Base-by-base conservation (phyloP, 805 yeast genomes). In the Zygosaccharomyces rouxii region DNA sequence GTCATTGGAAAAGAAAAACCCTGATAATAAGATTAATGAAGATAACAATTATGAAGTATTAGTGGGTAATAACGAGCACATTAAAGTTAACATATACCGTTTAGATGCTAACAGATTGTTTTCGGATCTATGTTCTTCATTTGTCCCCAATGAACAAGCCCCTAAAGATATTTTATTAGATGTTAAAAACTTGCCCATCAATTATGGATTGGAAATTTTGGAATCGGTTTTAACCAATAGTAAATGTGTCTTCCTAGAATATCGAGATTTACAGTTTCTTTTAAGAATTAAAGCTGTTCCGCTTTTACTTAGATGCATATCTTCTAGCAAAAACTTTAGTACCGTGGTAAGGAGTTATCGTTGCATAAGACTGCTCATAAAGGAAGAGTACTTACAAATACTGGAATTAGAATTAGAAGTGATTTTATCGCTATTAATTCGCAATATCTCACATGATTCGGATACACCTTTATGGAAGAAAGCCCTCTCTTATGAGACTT, bases 331-430 rank as follows among this genome's bases (percentile, higher is more conserved):
- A 33, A 82, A 77, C 30, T 92, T 89, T 59, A 75, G 95, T 0
- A 74, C 84, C 11, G 78, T 81, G 42, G 84, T 86, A 1, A 75
- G 98, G 54, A 85, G 87, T 4, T 79, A 88, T 38, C 75, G 98
- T 44, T 75, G 89, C 7, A 74, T 88, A 13, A 73, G 76, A 33
- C 69, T 89, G 3, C 63, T 92, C 37, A 66, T 89, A 4, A 71
- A 78, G 29, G 60, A 69, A 7, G 80, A 82, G 22, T 86, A 81
- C 55, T 71, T 89, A 18, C 67, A 73, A 0, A 74, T 80, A 5
- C 67, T 92, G 31, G 84, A 79, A 44, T 76, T 85, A 28, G 97
- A 92, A 64, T 75, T 86, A 22, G 97, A 89, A 59, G 89, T 89
- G 5, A 79, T 90, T 2, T 67, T 92, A 13, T 82, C 95, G 0